phyloP scores from a whole-genome alignment of 129 eudicot species.

The Saussurea involucrata region DNA sequence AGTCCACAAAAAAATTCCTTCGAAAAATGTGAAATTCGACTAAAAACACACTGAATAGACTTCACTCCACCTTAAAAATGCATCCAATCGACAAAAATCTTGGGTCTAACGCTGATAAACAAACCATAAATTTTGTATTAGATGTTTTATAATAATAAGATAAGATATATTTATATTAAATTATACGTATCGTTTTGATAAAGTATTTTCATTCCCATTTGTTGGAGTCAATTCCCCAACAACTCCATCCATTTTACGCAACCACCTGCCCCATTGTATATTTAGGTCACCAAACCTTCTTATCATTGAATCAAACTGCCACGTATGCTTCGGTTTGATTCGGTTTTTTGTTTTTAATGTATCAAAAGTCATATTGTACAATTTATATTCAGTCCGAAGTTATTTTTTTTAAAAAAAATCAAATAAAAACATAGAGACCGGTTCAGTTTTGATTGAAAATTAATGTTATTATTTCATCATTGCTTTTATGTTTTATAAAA shows the following conservation, averaged over 20 bases:
- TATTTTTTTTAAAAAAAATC: neutral
- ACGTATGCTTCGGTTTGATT: neutral
- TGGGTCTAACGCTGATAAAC: too few relatives aligned
- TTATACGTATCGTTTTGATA: conserved; percentile 8
- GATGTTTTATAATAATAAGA: neutral
- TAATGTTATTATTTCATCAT: neutral
- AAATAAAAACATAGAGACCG: neutral
- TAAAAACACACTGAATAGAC: too few relatives aligned
- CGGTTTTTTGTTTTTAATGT: neutral
- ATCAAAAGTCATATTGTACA: neutral
- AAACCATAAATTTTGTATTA: too few relatives aligned
- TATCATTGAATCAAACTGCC: conserved; percentile 24
- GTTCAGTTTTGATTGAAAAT: neutral
- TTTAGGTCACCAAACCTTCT: conserved; percentile 16
- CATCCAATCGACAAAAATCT: too few relatives aligned
- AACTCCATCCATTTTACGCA: conserved; percentile 35
- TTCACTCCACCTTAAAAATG: too few relatives aligned
- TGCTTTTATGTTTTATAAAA: neutral
- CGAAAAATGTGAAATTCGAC: too few relatives aligned
- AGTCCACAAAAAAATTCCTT: too few relatives aligned
- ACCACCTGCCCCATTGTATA: conserved; percentile 22
- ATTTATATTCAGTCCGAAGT: neutral
- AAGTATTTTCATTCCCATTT: conserved; percentile 18
- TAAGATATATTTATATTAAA: neutral
- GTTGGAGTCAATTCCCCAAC: conserved; percentile 20